These are phyloP conservation scores for Pythium chondricola DNA, from an alignment of 352 stramenopile genomes.

Conservation along the genomic window DNA sequence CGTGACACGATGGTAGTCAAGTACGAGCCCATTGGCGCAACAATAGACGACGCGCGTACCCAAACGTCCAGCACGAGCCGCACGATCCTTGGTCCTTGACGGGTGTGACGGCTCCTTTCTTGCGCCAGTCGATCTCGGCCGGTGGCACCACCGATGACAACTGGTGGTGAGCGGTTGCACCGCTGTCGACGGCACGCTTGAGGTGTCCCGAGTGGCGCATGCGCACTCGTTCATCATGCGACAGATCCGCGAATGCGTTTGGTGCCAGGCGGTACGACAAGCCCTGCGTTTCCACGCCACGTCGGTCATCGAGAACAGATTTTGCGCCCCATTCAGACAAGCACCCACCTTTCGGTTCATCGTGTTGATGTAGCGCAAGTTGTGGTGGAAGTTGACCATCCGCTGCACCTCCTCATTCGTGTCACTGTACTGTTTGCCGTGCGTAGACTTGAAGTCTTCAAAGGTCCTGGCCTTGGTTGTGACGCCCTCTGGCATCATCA, in stretches of 20 bases:
- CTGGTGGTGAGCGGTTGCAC: conserved; percentile 38
- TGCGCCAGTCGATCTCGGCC: conserved; percentile 83
- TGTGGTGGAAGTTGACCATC: conserved; percentile 71
- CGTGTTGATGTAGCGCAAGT: conserved; percentile 79
- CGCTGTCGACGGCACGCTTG: conserved; percentile 59
- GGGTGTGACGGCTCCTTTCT: conserved; percentile 78
- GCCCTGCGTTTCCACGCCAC: conserved; percentile 25
- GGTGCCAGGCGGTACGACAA: conserved; percentile 69
- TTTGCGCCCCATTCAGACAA: neutral
- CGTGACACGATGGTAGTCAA: conserved; percentile 1
- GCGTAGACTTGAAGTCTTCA: conserved; percentile 48
- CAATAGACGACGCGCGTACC: no score
- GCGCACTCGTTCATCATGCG: conserved; percentile 51
- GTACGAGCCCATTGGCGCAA: conserved; percentile 2
- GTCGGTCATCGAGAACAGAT: neutral
- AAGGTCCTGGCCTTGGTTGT: conserved; percentile 55
- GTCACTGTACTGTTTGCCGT: conserved; percentile 57
- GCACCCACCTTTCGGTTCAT: conserved; percentile 71
- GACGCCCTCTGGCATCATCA: conserved; percentile 73
- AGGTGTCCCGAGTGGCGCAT: conserved; percentile 37
- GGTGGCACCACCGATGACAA: conserved; percentile 28
- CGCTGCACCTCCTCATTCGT: conserved; percentile 41
- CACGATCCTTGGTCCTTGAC: conserved; percentile 91
- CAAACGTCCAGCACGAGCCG: conserved; percentile 91
- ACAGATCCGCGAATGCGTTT: conserved; percentile 83